Percentiles rank a stretch among this genome's conserved stretches.
phyloP scores from a whole-genome alignment of 805 yeast species.

The Metschnikowia borealis region DNA sequence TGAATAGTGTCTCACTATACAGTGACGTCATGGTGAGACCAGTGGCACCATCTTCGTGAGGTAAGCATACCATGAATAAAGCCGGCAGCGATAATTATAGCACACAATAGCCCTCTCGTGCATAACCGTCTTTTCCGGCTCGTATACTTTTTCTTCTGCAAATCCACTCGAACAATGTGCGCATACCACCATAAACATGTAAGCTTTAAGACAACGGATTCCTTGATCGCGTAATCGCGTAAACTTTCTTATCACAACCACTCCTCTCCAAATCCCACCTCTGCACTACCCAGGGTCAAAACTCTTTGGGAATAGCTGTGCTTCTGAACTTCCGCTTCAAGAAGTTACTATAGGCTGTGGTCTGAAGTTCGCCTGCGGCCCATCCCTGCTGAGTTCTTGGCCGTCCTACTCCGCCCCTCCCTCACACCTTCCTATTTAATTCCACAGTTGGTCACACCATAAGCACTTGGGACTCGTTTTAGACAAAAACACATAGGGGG shows the following conservation, averaged over 20 bases:
- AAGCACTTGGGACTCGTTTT: background rate
- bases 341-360: background rate
- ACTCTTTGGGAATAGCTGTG: background rate
- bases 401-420: background rate
- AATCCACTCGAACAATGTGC: background rate
- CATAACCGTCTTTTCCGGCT: background rate
- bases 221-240: constrained; percentile 1
- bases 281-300: background rate
- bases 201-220: background rate
- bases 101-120: background rate
- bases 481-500: background rate
- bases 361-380: background rate
- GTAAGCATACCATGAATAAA: background rate
- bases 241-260: background rate
- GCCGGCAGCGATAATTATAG: no score
- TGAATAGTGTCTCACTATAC: no score
- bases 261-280: background rate
- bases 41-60: background rate
- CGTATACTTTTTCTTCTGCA: background rate
- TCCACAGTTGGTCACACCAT: background rate
- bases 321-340: background rate
- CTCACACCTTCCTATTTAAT: background rate
- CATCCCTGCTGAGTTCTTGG: background rate
- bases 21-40: background rate
- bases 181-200: background rate